phyloP scores from a whole-genome alignment of 768 basidiomycete genomes.

The Panaeolus cyanescens region DNA sequence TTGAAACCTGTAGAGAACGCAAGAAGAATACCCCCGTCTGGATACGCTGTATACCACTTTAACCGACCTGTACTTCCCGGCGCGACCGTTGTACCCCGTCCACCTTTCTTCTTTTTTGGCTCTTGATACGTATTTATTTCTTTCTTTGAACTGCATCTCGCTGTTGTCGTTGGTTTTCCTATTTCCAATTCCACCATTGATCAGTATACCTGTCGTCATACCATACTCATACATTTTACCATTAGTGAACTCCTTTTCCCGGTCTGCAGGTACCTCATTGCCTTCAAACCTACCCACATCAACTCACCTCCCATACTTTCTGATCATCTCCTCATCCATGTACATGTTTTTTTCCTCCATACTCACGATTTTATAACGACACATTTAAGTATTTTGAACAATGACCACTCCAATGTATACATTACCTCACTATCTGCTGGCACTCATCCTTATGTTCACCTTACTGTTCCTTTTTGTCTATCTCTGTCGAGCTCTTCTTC shows the following conservation, averaged over 20 bases:
- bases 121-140: background rate
- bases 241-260: background rate
- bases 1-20: background rate
- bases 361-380: background rate
- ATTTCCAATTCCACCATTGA: background rate
- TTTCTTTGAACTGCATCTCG: background rate
- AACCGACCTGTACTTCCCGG: background rate
- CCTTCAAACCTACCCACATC: background rate
- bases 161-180: background rate
- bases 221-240: background rate
- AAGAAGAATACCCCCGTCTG: background rate
- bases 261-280: background rate
- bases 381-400: background rate
- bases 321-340: background rate
- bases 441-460: background rate
- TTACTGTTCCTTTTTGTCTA: background rate
- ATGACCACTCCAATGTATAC: background rate
- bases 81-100: background rate
- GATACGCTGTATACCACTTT: background rate
- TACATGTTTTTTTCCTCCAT: background rate
- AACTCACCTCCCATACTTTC: background rate
- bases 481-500: background rate
- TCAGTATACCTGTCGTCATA: background rate
- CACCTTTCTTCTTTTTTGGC: background rate
- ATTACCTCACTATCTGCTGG: slow-evolving; percentile 1